Percentiles rank a stretch among this genome's conserved stretches.
phyloP scores from a whole-genome alignment of 2,329 filamentous ascomycete genomes.

The Aspergillus eucalypticola region DNA sequence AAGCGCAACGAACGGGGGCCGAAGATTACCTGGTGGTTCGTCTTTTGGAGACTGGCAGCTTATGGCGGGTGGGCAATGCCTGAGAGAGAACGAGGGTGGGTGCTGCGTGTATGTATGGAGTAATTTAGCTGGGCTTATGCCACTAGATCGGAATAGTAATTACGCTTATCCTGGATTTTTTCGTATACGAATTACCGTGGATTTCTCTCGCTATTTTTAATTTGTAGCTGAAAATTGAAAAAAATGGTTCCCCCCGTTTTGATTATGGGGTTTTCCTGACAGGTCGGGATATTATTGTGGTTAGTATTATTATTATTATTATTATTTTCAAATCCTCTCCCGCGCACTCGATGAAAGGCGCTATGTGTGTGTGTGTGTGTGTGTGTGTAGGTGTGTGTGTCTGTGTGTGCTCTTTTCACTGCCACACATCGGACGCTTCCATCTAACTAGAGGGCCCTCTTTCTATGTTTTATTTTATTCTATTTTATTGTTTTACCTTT shows the following conservation, averaged over 20 bases:
- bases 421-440: neutral
- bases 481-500: neutral
- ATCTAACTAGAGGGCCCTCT: neutral
- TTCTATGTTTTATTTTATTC: too few species aligned
- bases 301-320: neutral
- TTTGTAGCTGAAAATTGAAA: neutral
- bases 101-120: neutral
- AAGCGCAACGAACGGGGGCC: slow-evolving; percentile 11
- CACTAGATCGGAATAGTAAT: neutral
- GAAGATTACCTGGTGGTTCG: slow-evolving; percentile 5
- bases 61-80: neutral
- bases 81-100: neutral
- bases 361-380: too few species aligned
- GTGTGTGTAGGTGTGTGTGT: too few species aligned
- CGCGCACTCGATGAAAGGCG: neutral
- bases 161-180: neutral
- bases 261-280: neutral
- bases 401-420: neutral
- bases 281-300: neutral
- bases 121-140: neutral
- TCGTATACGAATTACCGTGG: neutral
- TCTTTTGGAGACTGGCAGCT: slow-evolving; percentile 4
- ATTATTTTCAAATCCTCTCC: slow-evolving; percentile 3
- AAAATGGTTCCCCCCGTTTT: neutral
- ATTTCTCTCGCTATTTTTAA: neutral